Base-by-base conservation (phyloP, 768 basidiomycete genomes). In the Hypholoma fasciculare region DNA sequence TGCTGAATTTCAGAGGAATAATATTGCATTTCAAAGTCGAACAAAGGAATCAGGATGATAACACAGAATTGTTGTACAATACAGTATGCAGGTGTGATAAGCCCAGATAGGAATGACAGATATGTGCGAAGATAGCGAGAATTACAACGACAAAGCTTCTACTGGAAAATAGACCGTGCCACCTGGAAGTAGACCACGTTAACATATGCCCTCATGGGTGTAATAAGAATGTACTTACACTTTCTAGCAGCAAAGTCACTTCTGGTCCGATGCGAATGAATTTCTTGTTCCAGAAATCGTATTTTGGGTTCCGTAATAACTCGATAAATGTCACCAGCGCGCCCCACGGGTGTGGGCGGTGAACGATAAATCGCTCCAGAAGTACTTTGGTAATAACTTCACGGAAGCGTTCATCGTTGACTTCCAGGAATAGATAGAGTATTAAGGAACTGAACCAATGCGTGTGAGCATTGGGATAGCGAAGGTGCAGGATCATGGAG, bases 381-480 rank as follows among this genome's bases (percentile, higher is more conserved):
- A 99, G 83, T 38, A 97, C 92, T 61, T 89, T 90, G 52, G 94
- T 90, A 77, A 90, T 82, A 62, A 93, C 83, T 70, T 95, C 92
- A 65, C 84, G 81, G 78, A 91, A 88, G 44, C 82, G 83, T 56
- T 90, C 90, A 59, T 86, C 85, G 67, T 86, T 84, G 60, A 90
- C 82, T 68, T 94, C 90, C 50, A 79, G 67, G 77, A 98, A 98
- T 44, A 96, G 83, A 70, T 94, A 85, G 52, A 98, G 83, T 54
- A 98, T 78, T 62, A 98, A 82, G 46, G 88, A 90, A 71, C 90
- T 92, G 82, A 96, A 98, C 94, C 96, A 99, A 72, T 94, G 90
- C 50, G 96, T 99, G 80, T 99, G 97, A 9, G 96, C 92, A 67
- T 96, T 97, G 34, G 97, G 96, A 81, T 96, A 98, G 67, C 97